Percentiles rank a stretch among this genome's conserved stretches.
phyloP scores from a whole-genome alignment of 192 early-diverging fungal genomes.

The Coemansia reversa region DNA sequence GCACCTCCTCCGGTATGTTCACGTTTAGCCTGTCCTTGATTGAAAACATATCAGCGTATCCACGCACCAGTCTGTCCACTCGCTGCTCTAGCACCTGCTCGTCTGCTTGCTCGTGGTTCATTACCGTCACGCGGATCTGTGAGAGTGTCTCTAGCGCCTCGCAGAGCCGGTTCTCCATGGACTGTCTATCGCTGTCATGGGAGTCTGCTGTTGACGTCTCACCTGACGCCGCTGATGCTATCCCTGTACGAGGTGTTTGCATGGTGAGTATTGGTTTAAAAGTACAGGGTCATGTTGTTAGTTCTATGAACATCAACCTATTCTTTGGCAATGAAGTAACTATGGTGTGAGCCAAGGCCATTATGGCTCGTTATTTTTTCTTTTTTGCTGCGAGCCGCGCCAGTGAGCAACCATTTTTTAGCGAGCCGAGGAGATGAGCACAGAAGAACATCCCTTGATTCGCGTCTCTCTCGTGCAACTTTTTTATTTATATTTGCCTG shows the following conservation, averaged over 20 bases:
- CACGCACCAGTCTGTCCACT: slow-evolving; percentile 38
- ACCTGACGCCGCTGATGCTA: slow-evolving; percentile 9
- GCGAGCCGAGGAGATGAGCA: background rate
- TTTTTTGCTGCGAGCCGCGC: background rate
- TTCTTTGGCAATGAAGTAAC: no score
- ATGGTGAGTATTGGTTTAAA: slow-evolving; percentile 1
- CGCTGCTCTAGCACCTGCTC: slow-evolving; percentile 43
- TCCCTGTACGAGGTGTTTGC: slow-evolving; percentile 11
- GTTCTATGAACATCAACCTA: no score
- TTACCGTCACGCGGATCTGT: slow-evolving; percentile 40
- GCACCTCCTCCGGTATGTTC: slow-evolving; percentile 41
- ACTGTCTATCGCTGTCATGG: slow-evolving; percentile 27
- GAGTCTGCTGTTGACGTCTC: slow-evolving; percentile 12
- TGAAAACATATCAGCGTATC: slow-evolving; percentile 37
- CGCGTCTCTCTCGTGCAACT: background rate
- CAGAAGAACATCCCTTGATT: no score
- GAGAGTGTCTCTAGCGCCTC: slow-evolving; percentile 47
- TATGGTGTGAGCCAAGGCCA: background rate
- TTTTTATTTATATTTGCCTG: slow-evolving; percentile 4
- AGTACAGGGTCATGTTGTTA: no score
- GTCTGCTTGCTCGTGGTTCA: slow-evolving; percentile 48
- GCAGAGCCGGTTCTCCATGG: slow-evolving; percentile 37
- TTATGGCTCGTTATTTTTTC: slow-evolving; percentile 14
- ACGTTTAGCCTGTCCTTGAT: slow-evolving; percentile 35
- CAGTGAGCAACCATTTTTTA: slow-evolving; percentile 4